These are phyloP conservation scores for Arthroderma sp. DNA, from an alignment of 2,329 filamentous ascomycete genomes.

Conservation along the genomic window DNA sequence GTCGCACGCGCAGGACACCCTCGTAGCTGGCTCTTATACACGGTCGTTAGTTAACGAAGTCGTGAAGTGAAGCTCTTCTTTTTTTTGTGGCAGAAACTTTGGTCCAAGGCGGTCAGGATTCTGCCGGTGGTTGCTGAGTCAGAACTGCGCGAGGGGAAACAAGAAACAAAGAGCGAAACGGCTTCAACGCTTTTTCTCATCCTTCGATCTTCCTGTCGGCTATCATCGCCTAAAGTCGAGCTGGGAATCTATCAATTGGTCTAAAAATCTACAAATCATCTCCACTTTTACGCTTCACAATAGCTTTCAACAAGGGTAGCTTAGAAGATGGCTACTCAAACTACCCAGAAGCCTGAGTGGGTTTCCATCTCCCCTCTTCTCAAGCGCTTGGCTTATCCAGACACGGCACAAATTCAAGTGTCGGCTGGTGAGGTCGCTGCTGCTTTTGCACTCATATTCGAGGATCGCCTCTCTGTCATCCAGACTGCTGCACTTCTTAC, in stretches of 20 bases:
- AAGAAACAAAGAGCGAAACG: background rate
- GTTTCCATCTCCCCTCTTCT: slow-evolving; percentile 38
- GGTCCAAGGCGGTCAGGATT: slow-evolving; percentile 3
- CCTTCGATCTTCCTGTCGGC: background rate
- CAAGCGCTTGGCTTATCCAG: slow-evolving; percentile 33
- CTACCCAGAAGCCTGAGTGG: slow-evolving; percentile 19
- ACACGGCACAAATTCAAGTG: slow-evolving; percentile 38
- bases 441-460: slow-evolving; percentile 86
- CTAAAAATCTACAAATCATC: background rate
- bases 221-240: background rate
- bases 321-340: slow-evolving; percentile 4
- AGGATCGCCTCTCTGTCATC: slow-evolving; percentile 72
- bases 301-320: slow-evolving; percentile 15
- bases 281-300: too few species aligned
- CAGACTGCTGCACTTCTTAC: slow-evolving; percentile 81
- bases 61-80: too few species aligned
- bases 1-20: too few species aligned
- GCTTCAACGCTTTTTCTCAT: background rate
- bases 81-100: too few species aligned
- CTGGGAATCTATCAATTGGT: background rate
- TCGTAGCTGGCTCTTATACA: too few species aligned
- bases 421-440: slow-evolving; percentile 71
- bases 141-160: background rate
- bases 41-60: too few species aligned
- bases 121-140: slow-evolving; percentile 3